Conservation (phyloP, 2,329 filamentous ascomycete genomes). For the Cyphellophora europaea region DNA sequence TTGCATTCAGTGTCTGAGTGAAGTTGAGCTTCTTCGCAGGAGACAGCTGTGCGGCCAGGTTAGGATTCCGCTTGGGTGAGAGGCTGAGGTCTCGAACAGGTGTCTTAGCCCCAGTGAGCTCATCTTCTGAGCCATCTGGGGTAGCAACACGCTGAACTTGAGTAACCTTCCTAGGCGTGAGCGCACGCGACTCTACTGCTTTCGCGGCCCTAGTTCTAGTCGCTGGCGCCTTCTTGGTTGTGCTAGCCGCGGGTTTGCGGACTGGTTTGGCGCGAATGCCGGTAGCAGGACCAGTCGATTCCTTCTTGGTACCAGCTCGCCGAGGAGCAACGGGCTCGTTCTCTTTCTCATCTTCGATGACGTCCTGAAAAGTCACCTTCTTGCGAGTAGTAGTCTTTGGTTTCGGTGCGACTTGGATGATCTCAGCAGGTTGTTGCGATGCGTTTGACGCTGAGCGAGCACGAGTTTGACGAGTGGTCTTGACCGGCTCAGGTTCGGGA, state of each 20-base stretch:
- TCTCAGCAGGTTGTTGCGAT: constrained; percentile 5
- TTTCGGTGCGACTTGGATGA: not conserved
- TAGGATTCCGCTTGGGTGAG: constrained; percentile 26
- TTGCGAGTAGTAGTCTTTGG: constrained; percentile 28
- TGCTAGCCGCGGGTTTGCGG: constrained; percentile 28
- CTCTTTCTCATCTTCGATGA: constrained; percentile 30
- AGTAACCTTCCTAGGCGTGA: constrained; percentile 40
- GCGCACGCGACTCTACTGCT: constrained; percentile 14
- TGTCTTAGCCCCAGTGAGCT: constrained; percentile 28
- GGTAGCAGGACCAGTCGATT: constrained; percentile 20
- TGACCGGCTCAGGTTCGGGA: constrained; percentile 4
- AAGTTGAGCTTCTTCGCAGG: constrained; percentile 32
- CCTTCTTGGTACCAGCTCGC: constrained; percentile 18
- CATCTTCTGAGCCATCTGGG: constrained; percentile 26
- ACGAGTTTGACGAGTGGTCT: constrained; percentile 12
- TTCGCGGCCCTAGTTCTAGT: constrained; percentile 21
- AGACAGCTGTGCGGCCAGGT: constrained; percentile 19
- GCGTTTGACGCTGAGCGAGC: constrained; percentile 9
- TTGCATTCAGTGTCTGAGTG: constrained; percentile 12
- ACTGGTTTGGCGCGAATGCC: constrained; percentile 37
- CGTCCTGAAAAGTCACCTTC: constrained; percentile 38
- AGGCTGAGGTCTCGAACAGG: constrained; percentile 22
- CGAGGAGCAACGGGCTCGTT: constrained; percentile 24
- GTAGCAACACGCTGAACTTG: constrained; percentile 33
- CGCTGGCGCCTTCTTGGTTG: constrained; percentile 25